Conservation (phyloP, 2,329 filamentous ascomycete genomes). For the Acrocalymma vagum region DNA sequence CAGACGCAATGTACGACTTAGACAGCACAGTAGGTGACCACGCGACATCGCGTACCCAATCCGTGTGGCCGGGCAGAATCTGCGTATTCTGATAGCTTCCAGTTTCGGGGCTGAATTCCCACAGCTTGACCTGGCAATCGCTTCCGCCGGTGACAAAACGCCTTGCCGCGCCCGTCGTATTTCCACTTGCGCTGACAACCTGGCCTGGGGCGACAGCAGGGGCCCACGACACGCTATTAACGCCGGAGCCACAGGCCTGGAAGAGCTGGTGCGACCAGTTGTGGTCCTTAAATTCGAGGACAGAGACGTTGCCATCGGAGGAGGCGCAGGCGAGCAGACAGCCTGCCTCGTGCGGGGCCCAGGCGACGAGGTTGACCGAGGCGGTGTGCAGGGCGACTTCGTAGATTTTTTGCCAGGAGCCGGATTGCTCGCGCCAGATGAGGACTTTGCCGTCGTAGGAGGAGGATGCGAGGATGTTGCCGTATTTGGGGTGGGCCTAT, state of each 20-base stretch:
- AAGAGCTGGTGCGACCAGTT: constrained; percentile 90
- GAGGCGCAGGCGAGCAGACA: constrained; percentile 95
- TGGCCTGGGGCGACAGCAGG: constrained; percentile 85
- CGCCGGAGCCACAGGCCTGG: constrained; percentile 89
- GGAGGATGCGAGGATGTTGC: constrained; percentile 94
- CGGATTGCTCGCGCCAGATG: constrained; percentile 90
- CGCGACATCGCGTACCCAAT: constrained; percentile 97
- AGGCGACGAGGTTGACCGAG: constrained; percentile 94
- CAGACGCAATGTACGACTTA: constrained; percentile 96
- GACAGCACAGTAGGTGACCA: constrained; percentile 96
- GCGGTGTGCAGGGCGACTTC: constrained; percentile 94
- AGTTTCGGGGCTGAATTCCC: constrained; percentile 72
- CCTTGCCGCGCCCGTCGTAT: constrained; percentile 65
- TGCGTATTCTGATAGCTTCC: constrained; percentile 61
- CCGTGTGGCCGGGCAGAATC: constrained; percentile 79
- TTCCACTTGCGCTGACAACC: constrained; percentile 75
- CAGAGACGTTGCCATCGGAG: constrained; percentile 90
- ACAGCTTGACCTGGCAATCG: constrained; percentile 93
- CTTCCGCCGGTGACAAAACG: constrained; percentile 95
- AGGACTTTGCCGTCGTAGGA: constrained; percentile 98
- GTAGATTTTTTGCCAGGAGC: constrained; percentile 77
- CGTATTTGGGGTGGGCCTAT: constrained; percentile 92
- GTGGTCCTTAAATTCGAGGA: constrained; percentile 97
- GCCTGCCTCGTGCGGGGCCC: constrained; percentile 96
- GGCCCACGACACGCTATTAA: constrained; percentile 96